Evolutionary conservation across 352 stramenopile species (phyloP), one percentile per base, ranked within the genome.

Genomic region (Globisporangium cylindrosporum): DNA sequence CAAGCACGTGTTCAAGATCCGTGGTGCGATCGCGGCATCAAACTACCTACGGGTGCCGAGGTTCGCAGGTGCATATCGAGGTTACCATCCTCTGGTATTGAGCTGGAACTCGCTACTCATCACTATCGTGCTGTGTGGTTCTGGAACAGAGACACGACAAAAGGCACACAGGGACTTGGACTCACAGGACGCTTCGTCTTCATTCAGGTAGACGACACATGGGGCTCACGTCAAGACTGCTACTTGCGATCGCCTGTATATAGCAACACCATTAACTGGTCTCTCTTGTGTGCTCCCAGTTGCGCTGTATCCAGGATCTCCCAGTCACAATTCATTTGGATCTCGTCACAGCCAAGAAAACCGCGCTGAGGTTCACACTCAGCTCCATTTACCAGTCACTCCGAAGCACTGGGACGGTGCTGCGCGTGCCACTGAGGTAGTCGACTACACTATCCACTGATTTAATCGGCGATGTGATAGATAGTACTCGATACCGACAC

Each of bases 1-100:
- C 58, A 93, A 95, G 67, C 93, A 84, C 48, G 81, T 96, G 1
- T 92, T 91, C 57, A 80, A 80, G 62, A 85, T 96, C 59, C 77
- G 82, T 8, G 88, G 87, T 24, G 72, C 80, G 38, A 91, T 94
- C 32, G 85, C 86, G 24, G 78, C 85, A 43, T 86, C 78, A 20
- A 93, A 94, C 63, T 93, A 85, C 67, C 65, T 96, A 3, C 77
- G 81, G 18, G 78, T 96, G 32, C 89, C 86, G 59, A 81, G 83
- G 64, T 82, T 34, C 8, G 55, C 20, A 53, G 41, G 41, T 49
- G 41, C 15, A 49, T 49, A 49, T 49, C 41, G 8, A 22, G 18
- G 18, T 9, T n/a, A 2, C 41, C 41, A 51, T 8, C n/a, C 43
- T 46, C 7, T 62, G 34, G 5, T 34, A 62, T n/a, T 9, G 15